A percentile compares a stretch with the other conserved stretches of the same genome.
These are phyloP conservation scores for Stromatinia cepivora DNA, from an alignment of 2,329 filamentous ascomycete genomes.

Conservation along the genomic window DNA sequence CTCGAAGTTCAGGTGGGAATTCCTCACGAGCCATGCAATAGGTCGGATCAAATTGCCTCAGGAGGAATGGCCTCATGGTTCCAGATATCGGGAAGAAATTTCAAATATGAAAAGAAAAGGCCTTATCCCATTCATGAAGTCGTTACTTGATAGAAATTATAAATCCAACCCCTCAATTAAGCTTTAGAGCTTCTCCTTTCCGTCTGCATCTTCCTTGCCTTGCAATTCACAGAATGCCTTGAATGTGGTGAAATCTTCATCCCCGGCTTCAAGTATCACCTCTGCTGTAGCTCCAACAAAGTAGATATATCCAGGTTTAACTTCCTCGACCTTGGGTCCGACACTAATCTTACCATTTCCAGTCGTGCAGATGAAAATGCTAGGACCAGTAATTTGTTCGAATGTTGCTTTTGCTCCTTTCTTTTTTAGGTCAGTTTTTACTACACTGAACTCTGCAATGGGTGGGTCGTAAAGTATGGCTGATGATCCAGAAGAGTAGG, in stretches of 20 bases:
- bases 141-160: background rate
- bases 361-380: conserved; percentile 86
- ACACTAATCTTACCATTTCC: conserved; percentile 84
- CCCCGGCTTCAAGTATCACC: conserved; percentile 71
- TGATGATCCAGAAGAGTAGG: conserved; percentile 75
- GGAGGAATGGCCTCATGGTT: background rate
- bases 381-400: conserved; percentile 82
- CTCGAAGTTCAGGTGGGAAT: background rate
- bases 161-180: background rate
- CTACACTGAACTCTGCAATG: conserved; percentile 93
- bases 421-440: conserved; percentile 72
- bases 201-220: conserved; percentile 40
- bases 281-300: conserved; percentile 89
- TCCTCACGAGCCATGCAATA: background rate
- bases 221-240: conserved; percentile 91
- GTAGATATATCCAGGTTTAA: conserved; percentile 72
- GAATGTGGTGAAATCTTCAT: conserved; percentile 80
- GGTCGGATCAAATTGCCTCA: background rate
- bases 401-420: conserved; percentile 81
- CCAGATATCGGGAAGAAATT: background rate
- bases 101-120: background rate
- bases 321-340: conserved; percentile 74
- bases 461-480: conserved; percentile 86
- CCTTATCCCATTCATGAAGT: conserved; percentile 10
- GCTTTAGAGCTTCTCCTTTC: conserved; percentile 34